Evolutionary conservation across 371 early-diverging fungal species (phyloP), one percentile per base, ranked within the genome.

Genomic region (Rhizopus delemar): DNA sequence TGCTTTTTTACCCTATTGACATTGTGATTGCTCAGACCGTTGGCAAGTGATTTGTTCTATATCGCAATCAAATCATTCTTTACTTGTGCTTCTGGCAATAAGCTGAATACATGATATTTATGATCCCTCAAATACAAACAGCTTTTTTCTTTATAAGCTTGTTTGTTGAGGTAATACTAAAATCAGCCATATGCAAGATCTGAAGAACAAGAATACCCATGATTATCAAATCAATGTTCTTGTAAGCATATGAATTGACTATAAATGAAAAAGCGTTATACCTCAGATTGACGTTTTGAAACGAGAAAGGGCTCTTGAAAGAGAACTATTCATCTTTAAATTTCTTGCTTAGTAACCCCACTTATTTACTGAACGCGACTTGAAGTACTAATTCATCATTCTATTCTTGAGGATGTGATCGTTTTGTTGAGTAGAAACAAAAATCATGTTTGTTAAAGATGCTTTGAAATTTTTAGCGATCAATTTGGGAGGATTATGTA

Each of bases 251-350:
- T 15, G 53, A 53, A 34, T 46, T 52, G 46, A 53, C 46, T 31
- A 59, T 53, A 50, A 59, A 53, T 39, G 60, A 49, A 48, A 54
- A 49, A 53, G 60, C 53, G 35, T 46, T 46, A 53, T 60, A 49
- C 39, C 54, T 53, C 13, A 60, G 33, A 60, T 54, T 31, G 5
- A 29, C 9, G 43, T 39, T 60, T 54, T 54, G 33, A 49, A 53
- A 53, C 16, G 36, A 53, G 29, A 59, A 46, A 31, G 53, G 60
- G 41, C 49, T 60, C 41, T 41, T 49, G 38, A 53, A 50, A 32
- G 49, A 60, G 48, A 60, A 60, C 16, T 54, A 41, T 15, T 53
- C 48, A 31, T 54, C 54, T 34, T 60, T 49, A 60, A 38, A 33
- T 31, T 54, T 46, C 53, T 53, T 53, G 49, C 53, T 39, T 53